A percentile compares a stretch with the other conserved stretches of the same genome.
Evolutionary conservation across 2,329 filamentous ascomycete species (phyloP).

Genomic region (Penicillium italicum): DNA sequence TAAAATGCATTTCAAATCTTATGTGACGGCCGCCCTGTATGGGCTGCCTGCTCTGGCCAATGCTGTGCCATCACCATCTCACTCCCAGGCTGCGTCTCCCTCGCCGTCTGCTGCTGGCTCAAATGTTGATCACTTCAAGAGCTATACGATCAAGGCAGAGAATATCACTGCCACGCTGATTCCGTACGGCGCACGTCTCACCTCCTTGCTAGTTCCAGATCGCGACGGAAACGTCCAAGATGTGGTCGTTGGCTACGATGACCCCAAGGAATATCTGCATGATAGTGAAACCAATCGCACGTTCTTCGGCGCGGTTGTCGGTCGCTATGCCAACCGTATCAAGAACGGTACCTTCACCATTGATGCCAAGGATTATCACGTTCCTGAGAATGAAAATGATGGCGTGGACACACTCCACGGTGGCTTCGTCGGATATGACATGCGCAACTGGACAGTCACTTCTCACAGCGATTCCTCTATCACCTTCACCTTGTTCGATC

Average conservation of each 20-base stretch:
- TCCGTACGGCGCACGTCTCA: constrained; percentile 48
- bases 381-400: constrained; percentile 50
- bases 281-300: constrained; percentile 48
- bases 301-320: constrained; percentile 48
- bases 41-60: constrained; percentile 31
- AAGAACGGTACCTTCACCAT: constrained; percentile 56
- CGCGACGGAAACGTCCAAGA: constrained; percentile 49
- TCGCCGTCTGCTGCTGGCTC: constrained; percentile 13
- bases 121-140: constrained; percentile 34
- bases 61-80: constrained; percentile 14
- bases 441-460: constrained; percentile 50
- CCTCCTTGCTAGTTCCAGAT: constrained; percentile 49
- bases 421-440: constrained; percentile 47
- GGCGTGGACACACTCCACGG: constrained; percentile 54
- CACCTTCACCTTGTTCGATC: constrained; percentile 47
- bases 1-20: constrained; percentile 39
- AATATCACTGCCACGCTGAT: constrained; percentile 50
- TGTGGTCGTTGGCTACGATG: constrained; percentile 51
- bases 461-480: constrained; percentile 40
- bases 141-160: constrained; percentile 46
- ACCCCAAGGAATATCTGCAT: constrained; percentile 42
- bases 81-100: constrained; percentile 4
- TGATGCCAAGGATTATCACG: constrained; percentile 46
- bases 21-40: constrained; percentile 32
- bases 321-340: constrained; percentile 55